Conservation (phyloP, 352 stramenopile species). For the Globisporangium radiosum region DNA sequence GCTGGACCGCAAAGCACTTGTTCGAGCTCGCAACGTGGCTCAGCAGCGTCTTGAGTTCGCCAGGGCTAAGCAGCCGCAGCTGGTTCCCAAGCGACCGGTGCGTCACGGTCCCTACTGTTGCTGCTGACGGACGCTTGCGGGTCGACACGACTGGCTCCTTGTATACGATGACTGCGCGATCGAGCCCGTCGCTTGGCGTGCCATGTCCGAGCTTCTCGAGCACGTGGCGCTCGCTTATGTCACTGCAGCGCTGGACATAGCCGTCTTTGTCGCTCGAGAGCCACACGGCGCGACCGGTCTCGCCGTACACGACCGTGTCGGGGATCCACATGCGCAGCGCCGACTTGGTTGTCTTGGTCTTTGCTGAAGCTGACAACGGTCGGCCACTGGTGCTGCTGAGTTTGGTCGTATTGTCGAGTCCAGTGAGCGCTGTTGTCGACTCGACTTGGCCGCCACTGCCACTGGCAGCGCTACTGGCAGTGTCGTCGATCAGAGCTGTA, state of each 20-base stretch:
- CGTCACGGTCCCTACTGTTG: background rate
- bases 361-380: background rate
- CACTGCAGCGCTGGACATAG: conserved; percentile 48
- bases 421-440: background rate
- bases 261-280: conserved; percentile 68
- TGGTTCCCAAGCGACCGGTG: conserved; percentile 43
- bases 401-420: background rate
- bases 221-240: conserved; percentile 69
- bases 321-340: conserved; percentile 64
- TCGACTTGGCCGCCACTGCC: background rate
- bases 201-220: conserved; percentile 53
- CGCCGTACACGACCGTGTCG: conserved; percentile 77
- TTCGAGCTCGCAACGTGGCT: conserved; percentile 52
- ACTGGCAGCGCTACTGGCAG: background rate
- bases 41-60: conserved; percentile 62
- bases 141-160: conserved; percentile 50
- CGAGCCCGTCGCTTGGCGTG: conserved; percentile 20
- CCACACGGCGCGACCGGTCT: conserved; percentile 61
- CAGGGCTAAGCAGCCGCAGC: conserved; percentile 49
- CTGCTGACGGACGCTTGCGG: conserved; percentile 5
- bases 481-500: background rate
- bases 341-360: conserved; percentile 7
- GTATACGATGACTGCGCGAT: conserved; percentile 48
- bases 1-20: conserved; percentile 69
- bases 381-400: too few species aligned